Conservation (phyloP, 495 filamentous ascomycete species). For the Symbiotaphrina buchneri region DNA sequence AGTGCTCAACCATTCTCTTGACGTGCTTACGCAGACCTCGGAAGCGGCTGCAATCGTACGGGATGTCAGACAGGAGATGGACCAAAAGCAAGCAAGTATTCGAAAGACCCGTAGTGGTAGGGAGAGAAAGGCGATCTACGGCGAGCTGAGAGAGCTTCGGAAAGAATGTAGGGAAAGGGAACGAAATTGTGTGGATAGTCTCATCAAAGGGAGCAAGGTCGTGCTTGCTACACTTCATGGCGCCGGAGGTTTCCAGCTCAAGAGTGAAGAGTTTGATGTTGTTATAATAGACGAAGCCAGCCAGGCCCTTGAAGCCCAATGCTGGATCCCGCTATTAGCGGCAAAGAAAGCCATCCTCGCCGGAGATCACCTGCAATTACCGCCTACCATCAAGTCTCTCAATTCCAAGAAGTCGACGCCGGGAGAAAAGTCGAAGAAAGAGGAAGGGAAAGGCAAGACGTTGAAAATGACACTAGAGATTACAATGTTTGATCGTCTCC, state of each 20-base stretch:
- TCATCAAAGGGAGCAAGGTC: constrained; percentile 60
- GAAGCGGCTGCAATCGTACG: constrained; percentile 80
- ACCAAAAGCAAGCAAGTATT: constrained; percentile 72
- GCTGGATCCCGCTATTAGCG: constrained; percentile 76
- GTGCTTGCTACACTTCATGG: constrained; percentile 87
- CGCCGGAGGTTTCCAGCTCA: constrained; percentile 67
- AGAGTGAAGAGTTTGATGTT: constrained; percentile 68
- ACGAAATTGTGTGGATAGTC: constrained; percentile 47
- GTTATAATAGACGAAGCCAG: constrained; percentile 91
- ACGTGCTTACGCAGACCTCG: constrained; percentile 78
- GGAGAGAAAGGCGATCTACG: constrained; percentile 66
- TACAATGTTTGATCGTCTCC: constrained; percentile 77
- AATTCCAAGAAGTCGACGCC: constrained; percentile 39
- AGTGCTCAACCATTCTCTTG: constrained; percentile 72
- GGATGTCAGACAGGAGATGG: constrained; percentile 82
- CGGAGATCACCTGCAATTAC: constrained; percentile 84
- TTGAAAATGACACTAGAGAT: constrained; percentile 41
- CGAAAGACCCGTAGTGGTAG: constrained; percentile 63
- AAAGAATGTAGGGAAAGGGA: constrained; percentile 82
- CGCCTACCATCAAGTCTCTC: constrained; percentile 76
- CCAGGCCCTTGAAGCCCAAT: constrained; percentile 90
- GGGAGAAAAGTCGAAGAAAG: constrained; percentile 7
- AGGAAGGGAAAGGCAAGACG: constrained; percentile 7
- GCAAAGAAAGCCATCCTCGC: constrained; percentile 77
- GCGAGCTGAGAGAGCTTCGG: constrained; percentile 60